Percentiles rank a stretch among this genome's conserved stretches.
phyloP scores from a whole-genome alignment of 2,329 filamentous ascomycete genomes.

The Aspergillus sp. region DNA sequence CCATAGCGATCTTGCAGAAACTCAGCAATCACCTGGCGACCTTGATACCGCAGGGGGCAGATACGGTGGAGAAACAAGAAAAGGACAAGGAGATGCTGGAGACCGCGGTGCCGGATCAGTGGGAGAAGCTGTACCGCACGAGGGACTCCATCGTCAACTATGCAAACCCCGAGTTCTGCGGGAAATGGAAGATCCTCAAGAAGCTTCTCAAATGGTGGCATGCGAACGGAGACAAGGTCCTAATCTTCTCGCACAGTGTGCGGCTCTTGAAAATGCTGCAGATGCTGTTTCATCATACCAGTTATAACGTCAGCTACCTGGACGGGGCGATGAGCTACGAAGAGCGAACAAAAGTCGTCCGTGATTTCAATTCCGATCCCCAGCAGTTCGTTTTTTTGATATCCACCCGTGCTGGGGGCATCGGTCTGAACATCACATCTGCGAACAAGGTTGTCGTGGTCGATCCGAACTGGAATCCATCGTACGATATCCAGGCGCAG shows the following conservation, averaged over 20 bases:
- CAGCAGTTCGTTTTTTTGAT: constrained; percentile 91
- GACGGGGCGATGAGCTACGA: constrained; percentile 77
- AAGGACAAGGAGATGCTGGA: constrained; percentile 67
- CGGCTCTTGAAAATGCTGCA: constrained; percentile 74
- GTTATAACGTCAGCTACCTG: constrained; percentile 83
- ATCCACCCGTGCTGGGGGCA: constrained; percentile 83
- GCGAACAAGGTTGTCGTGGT: constrained; percentile 97
- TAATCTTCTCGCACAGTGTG: constrained; percentile 91
- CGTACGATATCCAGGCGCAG: constrained; percentile 89
- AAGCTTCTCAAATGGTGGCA: constrained; percentile 87
- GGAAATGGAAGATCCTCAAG: constrained; percentile 89
- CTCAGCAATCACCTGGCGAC: constrained; percentile 88
- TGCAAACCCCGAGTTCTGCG: constrained; percentile 83
- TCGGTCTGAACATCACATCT: constrained; percentile 91
- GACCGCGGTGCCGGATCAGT: constrained; percentile 63
- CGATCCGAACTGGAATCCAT: constrained; percentile 95
- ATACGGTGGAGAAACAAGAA: constrained; percentile 62
- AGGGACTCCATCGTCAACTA: constrained; percentile 72
- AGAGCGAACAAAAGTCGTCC: constrained; percentile 71
- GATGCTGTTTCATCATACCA: constrained; percentile 75
- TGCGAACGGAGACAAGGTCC: constrained; percentile 79
- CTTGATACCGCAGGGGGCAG: constrained; percentile 60
- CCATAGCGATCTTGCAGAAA: constrained; percentile 73
- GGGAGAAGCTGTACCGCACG: constrained; percentile 63
- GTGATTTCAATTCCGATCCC: constrained; percentile 83